These are phyloP conservation scores for Leccinum boreale DNA, from an alignment of 768 basidiomycete species.

Conservation along the genomic window DNA sequence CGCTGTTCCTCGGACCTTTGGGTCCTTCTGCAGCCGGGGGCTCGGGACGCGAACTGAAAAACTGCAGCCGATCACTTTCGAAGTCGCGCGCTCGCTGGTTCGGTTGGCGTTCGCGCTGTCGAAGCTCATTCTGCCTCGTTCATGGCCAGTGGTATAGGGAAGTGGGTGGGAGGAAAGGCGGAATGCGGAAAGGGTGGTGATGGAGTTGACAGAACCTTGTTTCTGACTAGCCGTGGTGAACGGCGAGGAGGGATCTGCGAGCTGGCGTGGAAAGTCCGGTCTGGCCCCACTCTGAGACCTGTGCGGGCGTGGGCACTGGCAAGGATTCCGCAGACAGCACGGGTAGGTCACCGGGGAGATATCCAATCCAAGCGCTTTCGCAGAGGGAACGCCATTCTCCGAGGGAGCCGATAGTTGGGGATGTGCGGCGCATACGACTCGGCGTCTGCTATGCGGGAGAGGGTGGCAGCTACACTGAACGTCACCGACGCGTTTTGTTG, in stretches of 20 bases:
- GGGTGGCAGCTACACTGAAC: too few species aligned
- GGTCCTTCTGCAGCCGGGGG: conserved; percentile 30
- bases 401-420: too few species aligned
- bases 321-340: conserved; percentile 11
- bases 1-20: conserved; percentile 23
- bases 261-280: conserved; percentile 13
- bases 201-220: conserved; percentile 40
- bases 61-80: conserved; percentile 50
- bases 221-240: conserved; percentile 16
- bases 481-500: too few species aligned
- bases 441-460: too few species aligned
- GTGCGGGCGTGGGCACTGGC: neutral
- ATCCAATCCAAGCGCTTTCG: conserved; percentile 27
- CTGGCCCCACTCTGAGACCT: conserved; percentile 30
- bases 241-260: conserved; percentile 17
- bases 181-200: conserved; percentile 72
- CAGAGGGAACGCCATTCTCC: too few species aligned
- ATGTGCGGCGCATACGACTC: too few species aligned
- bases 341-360: conserved; percentile 31
- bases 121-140: conserved; percentile 38
- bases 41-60: conserved; percentile 34
- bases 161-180: conserved; percentile 68
- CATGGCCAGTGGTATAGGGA: conserved; percentile 53
- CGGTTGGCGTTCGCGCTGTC: conserved; percentile 53
- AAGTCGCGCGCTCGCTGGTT: conserved; percentile 52